phyloP scores from a whole-genome alignment of 208 protist genomes.

The Wallacemonas rigidus region DNA sequence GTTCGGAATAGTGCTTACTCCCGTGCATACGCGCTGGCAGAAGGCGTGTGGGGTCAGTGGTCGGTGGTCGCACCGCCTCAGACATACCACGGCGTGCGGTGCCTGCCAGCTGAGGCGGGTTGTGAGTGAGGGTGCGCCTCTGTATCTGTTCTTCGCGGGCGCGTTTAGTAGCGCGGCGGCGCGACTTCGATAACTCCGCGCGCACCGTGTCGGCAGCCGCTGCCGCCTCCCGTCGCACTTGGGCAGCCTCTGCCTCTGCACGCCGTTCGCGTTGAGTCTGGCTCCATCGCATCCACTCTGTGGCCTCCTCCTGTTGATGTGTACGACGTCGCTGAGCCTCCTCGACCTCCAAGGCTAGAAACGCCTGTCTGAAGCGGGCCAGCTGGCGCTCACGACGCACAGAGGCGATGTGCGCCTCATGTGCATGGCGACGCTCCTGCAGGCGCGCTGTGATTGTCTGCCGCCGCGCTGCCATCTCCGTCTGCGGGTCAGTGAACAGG shows the following conservation, averaged over 20 bases:
- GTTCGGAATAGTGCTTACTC: too few relatives aligned
- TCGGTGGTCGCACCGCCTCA: too few relatives aligned
- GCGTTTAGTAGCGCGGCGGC: neutral
- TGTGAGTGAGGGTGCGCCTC: too few relatives aligned
- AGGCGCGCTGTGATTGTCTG: neutral
- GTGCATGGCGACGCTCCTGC: conserved; percentile 7
- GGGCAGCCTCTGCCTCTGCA: conserved; percentile 14
- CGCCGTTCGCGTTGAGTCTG: conserved; percentile 11
- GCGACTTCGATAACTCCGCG: too few relatives aligned
- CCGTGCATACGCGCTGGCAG: too few relatives aligned
- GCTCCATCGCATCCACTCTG: neutral
- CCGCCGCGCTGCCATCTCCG: neutral
- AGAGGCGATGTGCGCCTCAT: neutral
- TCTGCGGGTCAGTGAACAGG: neutral
- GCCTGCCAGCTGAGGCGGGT: too few relatives aligned
- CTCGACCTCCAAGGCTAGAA: neutral
- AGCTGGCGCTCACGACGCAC: conserved; percentile 17
- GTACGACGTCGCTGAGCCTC: conserved; percentile 13
- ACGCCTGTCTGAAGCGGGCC: neutral
- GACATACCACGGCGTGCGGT: too few relatives aligned
- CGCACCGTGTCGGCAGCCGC: neutral
- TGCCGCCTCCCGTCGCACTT: neutral
- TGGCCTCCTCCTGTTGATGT: conserved; percentile 18
- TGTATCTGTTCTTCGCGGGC: neutral
- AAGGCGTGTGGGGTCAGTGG: too few relatives aligned